phyloP scores from a whole-genome alignment of 768 basidiomycete genomes.

The Amanita jacksonii region DNA sequence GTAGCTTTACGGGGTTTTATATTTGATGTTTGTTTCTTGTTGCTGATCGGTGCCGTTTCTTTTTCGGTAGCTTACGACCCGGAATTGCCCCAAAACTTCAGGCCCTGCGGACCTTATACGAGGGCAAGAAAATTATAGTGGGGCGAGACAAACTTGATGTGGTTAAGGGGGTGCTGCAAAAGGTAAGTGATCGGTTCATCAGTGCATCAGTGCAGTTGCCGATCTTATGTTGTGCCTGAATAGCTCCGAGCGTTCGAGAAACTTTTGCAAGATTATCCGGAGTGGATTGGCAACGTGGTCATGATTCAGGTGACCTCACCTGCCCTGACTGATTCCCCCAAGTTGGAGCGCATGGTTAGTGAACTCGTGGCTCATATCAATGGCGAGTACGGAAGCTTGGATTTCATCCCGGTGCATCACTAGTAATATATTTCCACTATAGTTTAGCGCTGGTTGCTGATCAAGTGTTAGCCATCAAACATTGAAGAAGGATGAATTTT shows the following conservation, averaged over 20 bases:
- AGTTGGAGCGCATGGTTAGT: conserved; percentile 87
- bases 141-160: conserved; percentile 96
- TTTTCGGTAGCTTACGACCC: conserved; percentile 43
- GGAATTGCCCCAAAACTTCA: conserved; percentile 89
- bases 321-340: conserved; percentile 83
- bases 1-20: neutral
- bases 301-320: conserved; percentile 93
- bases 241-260: conserved; percentile 94
- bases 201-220: neutral
- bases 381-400: conserved; percentile 87
- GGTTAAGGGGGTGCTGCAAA: conserved; percentile 97
- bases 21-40: neutral
- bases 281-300: conserved; percentile 89
- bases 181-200: conserved; percentile 36
- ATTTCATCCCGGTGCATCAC: conserved; percentile 96
- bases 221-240: neutral
- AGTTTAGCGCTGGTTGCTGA: neutral
- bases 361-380: conserved; percentile 94
- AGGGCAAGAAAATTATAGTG: conserved; percentile 97
- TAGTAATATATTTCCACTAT: conserved; percentile 53
- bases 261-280: conserved; percentile 84
- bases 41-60: conserved; percentile 2
- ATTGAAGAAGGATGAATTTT: conserved; percentile 96
- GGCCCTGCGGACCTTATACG: conserved; percentile 74
- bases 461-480: conserved; percentile 70